Evolutionary conservation across 192 early-diverging fungal genomes (phyloP).

Genomic region (Coemansia sp.): DNA sequence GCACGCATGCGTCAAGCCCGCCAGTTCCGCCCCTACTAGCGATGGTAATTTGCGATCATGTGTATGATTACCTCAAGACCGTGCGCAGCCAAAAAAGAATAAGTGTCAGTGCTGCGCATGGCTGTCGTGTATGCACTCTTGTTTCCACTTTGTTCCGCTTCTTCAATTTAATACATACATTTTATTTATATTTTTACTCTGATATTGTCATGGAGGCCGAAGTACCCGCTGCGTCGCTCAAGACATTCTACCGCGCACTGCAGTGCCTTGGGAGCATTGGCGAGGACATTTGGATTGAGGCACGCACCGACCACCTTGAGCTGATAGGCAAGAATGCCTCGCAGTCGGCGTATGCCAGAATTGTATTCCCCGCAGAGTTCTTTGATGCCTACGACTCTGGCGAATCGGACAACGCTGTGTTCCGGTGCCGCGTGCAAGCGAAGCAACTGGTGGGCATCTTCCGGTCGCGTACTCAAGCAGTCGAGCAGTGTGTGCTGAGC

Average conservation of each 20-base stretch:
- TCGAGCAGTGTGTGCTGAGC: slow-evolving; percentile 41
- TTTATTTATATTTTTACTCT: background rate
- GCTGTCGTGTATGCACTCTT: background rate
- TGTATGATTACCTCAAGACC: background rate
- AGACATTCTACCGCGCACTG: slow-evolving; percentile 59
- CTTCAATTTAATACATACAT: background rate
- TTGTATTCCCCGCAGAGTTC: slow-evolving; percentile 61
- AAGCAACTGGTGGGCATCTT: slow-evolving; percentile 51
- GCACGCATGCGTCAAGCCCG: slow-evolving; percentile 74
- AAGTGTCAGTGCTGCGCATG: background rate
- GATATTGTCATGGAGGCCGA: slow-evolving; percentile 44
- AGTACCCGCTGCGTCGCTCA: slow-evolving; percentile 49
- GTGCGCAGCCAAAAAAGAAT: slow-evolving; percentile 17
- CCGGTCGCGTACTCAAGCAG: slow-evolving; percentile 30
- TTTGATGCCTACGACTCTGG: slow-evolving; percentile 64
- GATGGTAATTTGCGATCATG: background rate
- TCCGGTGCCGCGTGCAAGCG: slow-evolving; percentile 48
- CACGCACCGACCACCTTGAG: slow-evolving; percentile 54
- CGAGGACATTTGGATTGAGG: slow-evolving; percentile 64
- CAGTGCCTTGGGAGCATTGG: slow-evolving; percentile 65
- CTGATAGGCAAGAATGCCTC: slow-evolving; percentile 70
- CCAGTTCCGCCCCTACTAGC: slow-evolving; percentile 87
- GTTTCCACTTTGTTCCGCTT: background rate
- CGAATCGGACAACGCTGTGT: slow-evolving; percentile 15
- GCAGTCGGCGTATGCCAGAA: slow-evolving; percentile 63